These are phyloP conservation scores for Globisporangium iwayamae DNA, from an alignment of 352 stramenopile genomes.

Conservation along the genomic window DNA sequence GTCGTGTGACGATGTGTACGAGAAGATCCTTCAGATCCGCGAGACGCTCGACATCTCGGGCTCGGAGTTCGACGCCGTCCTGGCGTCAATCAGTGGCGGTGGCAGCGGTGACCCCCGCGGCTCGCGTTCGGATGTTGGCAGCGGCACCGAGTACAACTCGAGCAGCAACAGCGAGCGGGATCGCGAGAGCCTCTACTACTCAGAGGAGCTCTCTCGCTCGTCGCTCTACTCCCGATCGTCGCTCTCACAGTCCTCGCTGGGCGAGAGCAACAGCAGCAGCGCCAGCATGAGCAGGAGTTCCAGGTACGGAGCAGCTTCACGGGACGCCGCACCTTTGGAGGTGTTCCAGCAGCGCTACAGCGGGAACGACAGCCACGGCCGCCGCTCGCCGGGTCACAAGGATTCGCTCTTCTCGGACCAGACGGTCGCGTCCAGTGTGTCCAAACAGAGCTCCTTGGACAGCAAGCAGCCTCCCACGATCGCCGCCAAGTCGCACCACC, in stretches of 20 bases:
- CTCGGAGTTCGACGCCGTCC: conserved; percentile 43
- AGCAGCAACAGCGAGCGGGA: conserved; percentile 6
- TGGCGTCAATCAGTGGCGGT: conserved; percentile 27
- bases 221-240: conserved; percentile 11
- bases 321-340: background rate
- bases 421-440: conserved; percentile 16
- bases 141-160: conserved; percentile 11
- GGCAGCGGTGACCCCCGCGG: background rate
- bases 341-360: background rate
- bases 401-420: conserved; percentile 18
- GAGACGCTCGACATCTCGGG: conserved; percentile 45
- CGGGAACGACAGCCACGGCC: background rate
- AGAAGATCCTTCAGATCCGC: conserved; percentile 47
- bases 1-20: conserved; percentile 41
- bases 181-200: conserved; percentile 6
- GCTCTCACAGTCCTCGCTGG: conserved; percentile 13
- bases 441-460: conserved; percentile 17
- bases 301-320: conserved; percentile 4
- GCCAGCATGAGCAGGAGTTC: background rate
- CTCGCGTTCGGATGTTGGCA: background rate
- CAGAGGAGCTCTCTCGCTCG: conserved; percentile 5
- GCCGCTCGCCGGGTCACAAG: conserved; percentile 12
- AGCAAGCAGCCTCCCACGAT: conserved; percentile 8
- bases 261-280: background rate
- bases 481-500: conserved; percentile 4